Base-by-base conservation (phyloP, 2,329 filamentous ascomycete species). In the Catunica adiposa region DNA sequence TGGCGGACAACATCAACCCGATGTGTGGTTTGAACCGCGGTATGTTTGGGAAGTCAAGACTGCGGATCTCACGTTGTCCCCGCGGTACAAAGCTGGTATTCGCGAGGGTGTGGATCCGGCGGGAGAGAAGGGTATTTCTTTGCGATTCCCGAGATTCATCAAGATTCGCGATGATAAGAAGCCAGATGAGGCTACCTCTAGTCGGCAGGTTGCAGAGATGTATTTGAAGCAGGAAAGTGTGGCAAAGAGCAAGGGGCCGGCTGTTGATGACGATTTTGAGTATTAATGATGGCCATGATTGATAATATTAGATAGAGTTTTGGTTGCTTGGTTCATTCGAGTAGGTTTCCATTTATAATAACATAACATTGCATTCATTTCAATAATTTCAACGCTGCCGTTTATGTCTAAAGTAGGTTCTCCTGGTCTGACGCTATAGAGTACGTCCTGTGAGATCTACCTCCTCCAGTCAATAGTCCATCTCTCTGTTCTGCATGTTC, bases 31-130 rank as follows among this genome's bases (percentile, higher is more conserved):
- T 66, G 92, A 98, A 73, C 87, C 92, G 14, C 81, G 82, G 44
- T 83, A 84, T 63, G 92, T 98, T 1, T 98, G 92, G 92, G 92
- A 98, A 70, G 89, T 98, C 62, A 94, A 90, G 73, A 94, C 90
- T 11, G 92, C 92, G 1, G 92, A 98, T 72, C 69, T 98, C 63
- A 97, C 92, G 1, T 77, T 98, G 22, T 90, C 84, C 62, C 92
- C 92, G 25, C 76, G 89, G 40, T 98, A 98, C 70, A 88, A 89
- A 69, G 92, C 92, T n/a, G 92, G 86, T 0, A 80, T 79, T 50
- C 82, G 84, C 62, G 87, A 94, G 65, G 82, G 89, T 5, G 76
- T 86, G n/a, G 84, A 86, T 58, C 76, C 77, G 0, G 73, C 71
- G 1, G 82, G 83, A 31, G 83, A 82, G 52, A 82, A 81, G 67